phyloP scores from a whole-genome alignment of 225 moss, liverwort and hornwort species.

The Antitrichia curtipendula region DNA sequence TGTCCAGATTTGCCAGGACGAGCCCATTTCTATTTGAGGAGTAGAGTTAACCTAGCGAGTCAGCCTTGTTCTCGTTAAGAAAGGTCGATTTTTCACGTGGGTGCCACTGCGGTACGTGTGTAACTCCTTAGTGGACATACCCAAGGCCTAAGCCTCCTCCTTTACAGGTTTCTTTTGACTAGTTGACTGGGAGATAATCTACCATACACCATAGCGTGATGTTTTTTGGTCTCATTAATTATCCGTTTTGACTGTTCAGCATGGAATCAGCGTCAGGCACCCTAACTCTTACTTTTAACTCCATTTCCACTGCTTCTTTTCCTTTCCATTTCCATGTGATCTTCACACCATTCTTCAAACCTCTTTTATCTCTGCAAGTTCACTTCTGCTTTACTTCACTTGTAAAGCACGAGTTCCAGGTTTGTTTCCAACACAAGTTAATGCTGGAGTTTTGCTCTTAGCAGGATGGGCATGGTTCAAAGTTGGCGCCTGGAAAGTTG shows the following conservation, averaged over 20 bases:
- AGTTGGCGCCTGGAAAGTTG: slow-evolving; percentile 71
- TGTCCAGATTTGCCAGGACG: background rate
- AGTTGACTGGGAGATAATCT: background rate
- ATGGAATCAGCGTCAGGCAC: background rate
- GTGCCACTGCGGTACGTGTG: background rate
- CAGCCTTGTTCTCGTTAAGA: background rate
- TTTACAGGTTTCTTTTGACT: background rate
- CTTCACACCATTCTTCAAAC: background rate
- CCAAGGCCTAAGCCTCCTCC: background rate
- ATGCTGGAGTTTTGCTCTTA: background rate
- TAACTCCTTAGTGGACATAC: background rate
- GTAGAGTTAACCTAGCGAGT: background rate
- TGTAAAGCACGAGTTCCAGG: background rate
- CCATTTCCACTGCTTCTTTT: background rate
- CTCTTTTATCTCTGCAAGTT: background rate
- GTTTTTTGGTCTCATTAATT: background rate
- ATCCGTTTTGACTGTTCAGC: background rate
- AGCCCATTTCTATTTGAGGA: background rate
- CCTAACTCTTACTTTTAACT: background rate
- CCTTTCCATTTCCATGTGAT: background rate
- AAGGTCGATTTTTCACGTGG: background rate
- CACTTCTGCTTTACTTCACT: background rate
- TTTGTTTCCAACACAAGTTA: background rate
- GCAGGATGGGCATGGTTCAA: slow-evolving; percentile 72
- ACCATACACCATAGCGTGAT: background rate